Base-by-base conservation (phyloP, 2,329 filamentous ascomycete species). In the Cercospora zeae-maydis region DNA sequence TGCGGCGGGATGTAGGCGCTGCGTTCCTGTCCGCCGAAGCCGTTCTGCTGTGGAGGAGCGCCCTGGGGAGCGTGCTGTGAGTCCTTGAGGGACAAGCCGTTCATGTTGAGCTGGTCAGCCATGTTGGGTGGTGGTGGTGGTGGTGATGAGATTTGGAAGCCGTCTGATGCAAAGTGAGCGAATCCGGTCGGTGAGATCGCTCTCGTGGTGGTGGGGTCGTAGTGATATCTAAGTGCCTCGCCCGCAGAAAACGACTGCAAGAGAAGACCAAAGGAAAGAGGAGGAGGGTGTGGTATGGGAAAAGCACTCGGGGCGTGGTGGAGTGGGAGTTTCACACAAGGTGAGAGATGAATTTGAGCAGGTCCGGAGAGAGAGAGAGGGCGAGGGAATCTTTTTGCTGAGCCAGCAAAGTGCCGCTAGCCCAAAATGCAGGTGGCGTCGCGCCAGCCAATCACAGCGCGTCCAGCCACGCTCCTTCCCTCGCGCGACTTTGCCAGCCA, bases 1-100 rank as follows among this genome's bases (percentile, higher is more conserved):
- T 95, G 91, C 78, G 91, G 91, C 69, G 91, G 91, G 70, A 95
- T 92, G 83, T 95, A 95, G 62, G 86, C 83, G 75, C 90, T 90
- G 74, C 88, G 88, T 71, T 80, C 83, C 49, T 63, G 61, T 64
- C 74, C 72, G 69, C 71, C 76, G 72, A 82, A 79, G 72, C 78
- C 77, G 73, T 79, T 78, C 58, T 77, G 76, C 65, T 71, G 72
- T 70, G 78, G 76, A 49, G 63, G 65, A 51, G 67, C 70, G 14
- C 58, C 62, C 62, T 71, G 70, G 58, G 78, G 76, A 70, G 83
- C 85, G 75, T 87, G 85, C 78, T 86, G 82, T 65, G 84, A 86
- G 69, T 88, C 86, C 75, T 85, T 86, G 68, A 93, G 82, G 78
- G 81, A 88, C 74, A 93, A 82, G 76, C 87, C 86, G 76, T 83